phyloP scores from a whole-genome alignment of 805 yeast genomes.

The Peterozyma toletana region DNA sequence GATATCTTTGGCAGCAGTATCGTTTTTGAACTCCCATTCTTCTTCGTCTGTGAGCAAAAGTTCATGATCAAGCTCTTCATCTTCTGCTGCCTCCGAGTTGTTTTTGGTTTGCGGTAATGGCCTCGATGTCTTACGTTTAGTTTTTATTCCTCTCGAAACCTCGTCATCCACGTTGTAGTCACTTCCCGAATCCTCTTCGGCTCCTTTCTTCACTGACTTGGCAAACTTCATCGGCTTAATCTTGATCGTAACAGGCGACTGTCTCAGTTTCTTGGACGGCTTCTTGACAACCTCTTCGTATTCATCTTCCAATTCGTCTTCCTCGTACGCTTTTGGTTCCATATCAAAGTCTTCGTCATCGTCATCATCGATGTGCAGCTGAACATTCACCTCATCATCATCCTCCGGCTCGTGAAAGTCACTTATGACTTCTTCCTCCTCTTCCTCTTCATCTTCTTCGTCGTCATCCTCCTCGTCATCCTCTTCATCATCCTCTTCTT shows the following conservation, averaged over 20 bases:
- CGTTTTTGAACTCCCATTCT: slow-evolving; percentile 15
- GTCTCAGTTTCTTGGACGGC: slow-evolving; percentile 16
- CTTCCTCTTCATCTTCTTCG: slow-evolving; percentile 2
- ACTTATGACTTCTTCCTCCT: neutral
- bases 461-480: slow-evolving; percentile 1
- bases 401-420: neutral
- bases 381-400: slow-evolving; percentile 11
- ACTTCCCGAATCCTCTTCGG: neutral
- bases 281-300: slow-evolving; percentile 12
- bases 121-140: slow-evolving; percentile 1
- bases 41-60: slow-evolving; percentile 9
- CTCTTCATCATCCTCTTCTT: slow-evolving; percentile 2
- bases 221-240: neutral
- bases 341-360: slow-evolving; percentile 13
- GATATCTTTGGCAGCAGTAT: slow-evolving; percentile 31
- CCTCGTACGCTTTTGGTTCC: slow-evolving; percentile 8
- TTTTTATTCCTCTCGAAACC: neutral
- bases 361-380: slow-evolving; percentile 12
- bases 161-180: neutral
- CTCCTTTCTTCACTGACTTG: neutral
- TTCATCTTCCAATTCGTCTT: slow-evolving; percentile 25
- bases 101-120: neutral
- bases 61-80: slow-evolving; percentile 5
- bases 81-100: slow-evolving; percentile 14
- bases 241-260: neutral